These are phyloP conservation scores for Globisporangium cystogenes DNA, from an alignment of 352 stramenopile genomes.

Conservation along the genomic window DNA sequence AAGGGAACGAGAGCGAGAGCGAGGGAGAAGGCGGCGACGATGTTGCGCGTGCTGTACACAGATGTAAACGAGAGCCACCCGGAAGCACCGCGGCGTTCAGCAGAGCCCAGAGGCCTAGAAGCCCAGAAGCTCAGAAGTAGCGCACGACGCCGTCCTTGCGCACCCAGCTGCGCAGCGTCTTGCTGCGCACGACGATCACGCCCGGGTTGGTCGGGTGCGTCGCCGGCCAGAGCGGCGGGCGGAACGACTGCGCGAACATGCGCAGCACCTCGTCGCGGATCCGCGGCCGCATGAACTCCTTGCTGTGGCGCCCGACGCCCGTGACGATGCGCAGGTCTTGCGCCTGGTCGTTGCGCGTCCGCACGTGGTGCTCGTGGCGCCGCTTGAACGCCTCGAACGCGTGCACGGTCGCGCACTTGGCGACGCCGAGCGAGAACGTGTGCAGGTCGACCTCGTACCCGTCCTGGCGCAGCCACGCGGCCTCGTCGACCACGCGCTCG, in stretches of 20 bases:
- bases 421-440: constrained; percentile 53
- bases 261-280: constrained; percentile 44
- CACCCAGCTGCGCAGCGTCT: constrained; percentile 53
- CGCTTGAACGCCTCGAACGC: constrained; percentile 44
- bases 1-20: too few species aligned
- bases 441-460: constrained; percentile 71
- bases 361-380: constrained; percentile 17
- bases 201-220: constrained; percentile 52
- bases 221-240: constrained; percentile 41
- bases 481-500: constrained; percentile 26
- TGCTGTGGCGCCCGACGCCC: constrained; percentile 58
- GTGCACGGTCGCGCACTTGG: constrained; percentile 65
- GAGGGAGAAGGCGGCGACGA: too few species aligned
- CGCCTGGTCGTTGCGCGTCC: constrained; percentile 17
- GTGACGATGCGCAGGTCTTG: constrained; percentile 69
- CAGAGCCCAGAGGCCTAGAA: too few species aligned
- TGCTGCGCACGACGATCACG: constrained; percentile 45
- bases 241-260: constrained; percentile 44
- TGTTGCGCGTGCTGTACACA: too few species aligned
- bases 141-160: constrained; percentile 24
- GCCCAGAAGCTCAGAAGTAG: constrained; percentile 12
- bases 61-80: too few species aligned
- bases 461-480: constrained; percentile 44
- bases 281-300: constrained; percentile 52
- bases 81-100: too few species aligned